Conservation (phyloP, 208 protist genomes). For the Crithidia bombi region DNA sequence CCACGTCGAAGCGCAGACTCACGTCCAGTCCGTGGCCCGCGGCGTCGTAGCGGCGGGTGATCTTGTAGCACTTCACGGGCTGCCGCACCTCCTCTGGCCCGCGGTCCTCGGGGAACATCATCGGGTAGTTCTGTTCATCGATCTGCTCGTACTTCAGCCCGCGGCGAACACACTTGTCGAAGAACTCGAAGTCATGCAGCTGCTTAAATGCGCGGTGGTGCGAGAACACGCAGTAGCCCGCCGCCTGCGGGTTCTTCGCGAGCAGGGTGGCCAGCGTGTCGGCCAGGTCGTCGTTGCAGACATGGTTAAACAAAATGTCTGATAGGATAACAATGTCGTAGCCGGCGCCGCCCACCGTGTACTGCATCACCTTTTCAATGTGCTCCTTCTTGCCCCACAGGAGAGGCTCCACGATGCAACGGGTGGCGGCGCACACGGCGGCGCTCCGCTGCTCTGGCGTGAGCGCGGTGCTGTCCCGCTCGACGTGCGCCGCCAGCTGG, state of each 20-base stretch:
- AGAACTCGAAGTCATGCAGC: constrained; percentile 85
- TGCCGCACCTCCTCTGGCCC: constrained; percentile 80
- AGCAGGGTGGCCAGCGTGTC: constrained; percentile 67
- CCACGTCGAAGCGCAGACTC: constrained; percentile 66
- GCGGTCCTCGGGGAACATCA: constrained; percentile 91
- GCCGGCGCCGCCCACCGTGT: constrained; percentile 57
- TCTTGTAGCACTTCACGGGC: constrained; percentile 82
- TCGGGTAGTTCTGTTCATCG: constrained; percentile 79
- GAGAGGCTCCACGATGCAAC: constrained; percentile 70
- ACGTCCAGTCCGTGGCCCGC: constrained; percentile 54
- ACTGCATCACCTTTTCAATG: constrained; percentile 59
- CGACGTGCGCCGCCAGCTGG: constrained; percentile 9
- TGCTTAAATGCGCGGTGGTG: constrained; percentile 89
- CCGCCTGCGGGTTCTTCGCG: constrained; percentile 42
- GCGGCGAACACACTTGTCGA: constrained; percentile 82
- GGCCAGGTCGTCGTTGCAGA: constrained; percentile 88
- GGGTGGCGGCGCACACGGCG: constrained; percentile 22
- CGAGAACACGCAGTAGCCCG: constrained; percentile 91
- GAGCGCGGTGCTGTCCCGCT: background rate
- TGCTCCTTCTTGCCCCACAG: constrained; percentile 85
- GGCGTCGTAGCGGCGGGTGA: constrained; percentile 60
- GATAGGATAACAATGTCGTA: constrained; percentile 89
- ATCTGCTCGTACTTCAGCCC: constrained; percentile 77
- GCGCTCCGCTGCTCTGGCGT: constrained; percentile 21
- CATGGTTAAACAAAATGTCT: constrained; percentile 93